Evolutionary conservation across 352 stramenopile genomes (phyloP).

Genomic region (Globisporangium alternatum): DNA sequence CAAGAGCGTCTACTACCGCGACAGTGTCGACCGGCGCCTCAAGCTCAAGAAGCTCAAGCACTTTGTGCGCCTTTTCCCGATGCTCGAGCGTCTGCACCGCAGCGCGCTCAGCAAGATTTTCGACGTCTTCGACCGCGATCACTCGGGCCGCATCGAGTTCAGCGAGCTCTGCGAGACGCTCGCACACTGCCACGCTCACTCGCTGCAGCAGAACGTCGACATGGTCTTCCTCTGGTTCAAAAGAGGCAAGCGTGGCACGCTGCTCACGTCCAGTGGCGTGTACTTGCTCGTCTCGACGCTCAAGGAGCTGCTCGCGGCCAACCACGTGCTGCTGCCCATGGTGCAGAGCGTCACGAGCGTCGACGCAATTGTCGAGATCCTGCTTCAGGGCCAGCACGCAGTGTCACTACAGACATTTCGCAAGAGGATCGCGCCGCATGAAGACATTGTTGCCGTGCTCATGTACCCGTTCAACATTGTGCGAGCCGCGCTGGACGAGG

Average conservation of each 20-base stretch:
- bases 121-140: conserved; percentile 43
- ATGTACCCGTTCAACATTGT: conserved; percentile 61
- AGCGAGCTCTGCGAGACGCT: conserved; percentile 64
- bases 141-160: conserved; percentile 50
- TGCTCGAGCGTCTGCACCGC: conserved; percentile 31
- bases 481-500: conserved; percentile 37
- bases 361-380: conserved; percentile 15
- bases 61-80: conserved; percentile 60
- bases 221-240: conserved; percentile 64
- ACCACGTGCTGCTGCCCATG: conserved; percentile 17
- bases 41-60: conserved; percentile 33
- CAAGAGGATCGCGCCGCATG: conserved; percentile 19
- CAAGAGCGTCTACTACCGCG: conserved; percentile 39
- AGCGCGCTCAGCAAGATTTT: conserved; percentile 38
- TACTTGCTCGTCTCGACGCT: conserved; percentile 35
- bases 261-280: conserved; percentile 30
- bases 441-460: conserved; percentile 45
- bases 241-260: conserved; percentile 12
- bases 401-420: conserved; percentile 28
- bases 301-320: conserved; percentile 17
- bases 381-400: conserved; percentile 22
- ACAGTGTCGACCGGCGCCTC: conserved; percentile 40
- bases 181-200: conserved; percentile 29
- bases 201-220: conserved; percentile 35
- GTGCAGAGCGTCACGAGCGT: conserved; percentile 21